phyloP scores from a whole-genome alignment of 768 basidiomycete genomes.

The Filobasidium wieringae region DNA sequence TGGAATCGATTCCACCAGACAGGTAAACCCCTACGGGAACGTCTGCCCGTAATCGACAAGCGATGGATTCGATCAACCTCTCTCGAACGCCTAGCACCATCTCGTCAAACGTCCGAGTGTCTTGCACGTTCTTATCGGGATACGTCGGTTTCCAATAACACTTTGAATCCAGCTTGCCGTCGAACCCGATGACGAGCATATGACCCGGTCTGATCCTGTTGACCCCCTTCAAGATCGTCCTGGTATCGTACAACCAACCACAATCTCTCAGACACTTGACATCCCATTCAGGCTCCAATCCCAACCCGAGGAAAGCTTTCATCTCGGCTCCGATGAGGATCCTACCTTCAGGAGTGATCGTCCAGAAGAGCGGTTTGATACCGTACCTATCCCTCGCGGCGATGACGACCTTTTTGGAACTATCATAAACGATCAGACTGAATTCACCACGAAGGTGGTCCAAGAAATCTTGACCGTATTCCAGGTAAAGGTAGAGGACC shows the following conservation, averaged over 20 bases:
- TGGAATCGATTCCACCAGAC: constrained; percentile 30
- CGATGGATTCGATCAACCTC: constrained; percentile 23
- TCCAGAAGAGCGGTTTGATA: constrained; percentile 33
- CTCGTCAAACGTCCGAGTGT: constrained; percentile 25
- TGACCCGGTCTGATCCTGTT: constrained; percentile 29
- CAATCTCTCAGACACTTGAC: constrained; percentile 22
- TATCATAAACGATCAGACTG: constrained; percentile 25
- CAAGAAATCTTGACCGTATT: constrained; percentile 26
- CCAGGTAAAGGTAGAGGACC: constrained; percentile 23
- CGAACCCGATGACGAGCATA: constrained; percentile 18
- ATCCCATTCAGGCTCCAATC: constrained; percentile 31
- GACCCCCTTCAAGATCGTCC: constrained; percentile 28
- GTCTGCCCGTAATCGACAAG: constrained; percentile 25
- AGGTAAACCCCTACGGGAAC: constrained; percentile 33
- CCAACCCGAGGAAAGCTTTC: constrained; percentile 27
- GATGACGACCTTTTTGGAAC: constrained; percentile 11
- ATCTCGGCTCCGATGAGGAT: constrained; percentile 28
- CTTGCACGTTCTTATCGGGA: constrained; percentile 14
- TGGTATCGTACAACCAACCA: constrained; percentile 25
- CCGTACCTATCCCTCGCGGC: constrained; percentile 31
- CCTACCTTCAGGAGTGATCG: constrained; percentile 3
- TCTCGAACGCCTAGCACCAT: constrained; percentile 21
- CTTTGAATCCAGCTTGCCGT: constrained; percentile 14
- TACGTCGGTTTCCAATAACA: constrained; percentile 26
- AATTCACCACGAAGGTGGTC: constrained; percentile 28